Conservation (phyloP, 148 eudicot species). For the Silene uniflora region DNA sequence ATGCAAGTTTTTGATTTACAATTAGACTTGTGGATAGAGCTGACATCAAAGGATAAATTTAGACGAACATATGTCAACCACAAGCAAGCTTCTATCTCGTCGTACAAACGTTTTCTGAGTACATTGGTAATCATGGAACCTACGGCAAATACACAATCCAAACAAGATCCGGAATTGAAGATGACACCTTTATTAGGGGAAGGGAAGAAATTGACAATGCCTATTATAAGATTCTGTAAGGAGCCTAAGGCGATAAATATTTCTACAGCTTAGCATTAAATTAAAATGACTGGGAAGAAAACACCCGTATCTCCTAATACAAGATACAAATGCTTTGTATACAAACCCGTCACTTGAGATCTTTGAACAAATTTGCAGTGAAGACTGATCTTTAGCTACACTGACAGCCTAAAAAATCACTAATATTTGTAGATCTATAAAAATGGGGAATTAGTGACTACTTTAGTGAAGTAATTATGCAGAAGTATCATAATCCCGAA, state of each 20-base stretch:
- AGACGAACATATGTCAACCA: background rate
- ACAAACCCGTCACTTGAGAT: slow-evolving; percentile 23
- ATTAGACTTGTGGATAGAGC: too few species aligned
- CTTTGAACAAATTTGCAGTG: slow-evolving; percentile 10
- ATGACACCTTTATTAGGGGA: background rate
- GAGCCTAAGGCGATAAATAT: slow-evolving; percentile 16
- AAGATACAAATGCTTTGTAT: slow-evolving; percentile 23
- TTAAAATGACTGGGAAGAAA: slow-evolving; percentile 14
- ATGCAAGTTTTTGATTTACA: too few species aligned
- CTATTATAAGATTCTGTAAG: slow-evolving; percentile 7
- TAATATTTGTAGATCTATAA: slow-evolving; percentile 16
- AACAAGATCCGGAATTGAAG: too few species aligned
- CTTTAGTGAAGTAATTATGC: slow-evolving; percentile 7
- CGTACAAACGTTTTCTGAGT: too few species aligned
- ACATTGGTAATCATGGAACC: too few species aligned
- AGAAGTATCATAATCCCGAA: background rate
- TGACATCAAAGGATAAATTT: too few species aligned
- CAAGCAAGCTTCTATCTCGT: too few species aligned
- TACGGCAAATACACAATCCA: too few species aligned
- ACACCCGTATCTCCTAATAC: slow-evolving; percentile 27
- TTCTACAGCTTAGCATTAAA: slow-evolving; percentile 17
- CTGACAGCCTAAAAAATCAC: slow-evolving; percentile 5
- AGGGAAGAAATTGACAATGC: slow-evolving; percentile 16
- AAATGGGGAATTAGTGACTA: slow-evolving; percentile 4
- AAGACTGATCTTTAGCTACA: slow-evolving; percentile 9